Evolutionary conservation across 2,329 filamentous ascomycete genomes (phyloP), one percentile per base, ranked within the genome.

Genomic region (Lachnum nothofagi): DNA sequence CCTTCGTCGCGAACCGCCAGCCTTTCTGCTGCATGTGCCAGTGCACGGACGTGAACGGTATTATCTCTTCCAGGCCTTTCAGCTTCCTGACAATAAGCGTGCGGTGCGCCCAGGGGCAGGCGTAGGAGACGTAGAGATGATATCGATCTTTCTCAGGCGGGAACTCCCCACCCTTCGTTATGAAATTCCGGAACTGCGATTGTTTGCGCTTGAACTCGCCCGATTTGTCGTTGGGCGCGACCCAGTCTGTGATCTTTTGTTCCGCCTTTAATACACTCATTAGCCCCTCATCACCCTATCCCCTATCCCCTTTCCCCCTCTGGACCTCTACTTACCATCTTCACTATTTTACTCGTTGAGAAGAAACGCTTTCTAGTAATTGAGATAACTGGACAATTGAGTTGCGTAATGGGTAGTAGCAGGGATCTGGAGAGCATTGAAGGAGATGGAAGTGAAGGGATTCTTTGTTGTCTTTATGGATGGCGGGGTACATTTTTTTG

Each of bases 201-300:
- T 78, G 76, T 67, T 90, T 87, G 54, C 91, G 85, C 73, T 95
- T 95, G 78, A 95, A 97, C 70, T 96, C 90, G 68, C 91, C 91
- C 16, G 81, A 80, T 65, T 82, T 86, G 72, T 93, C 88, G 60
- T 76, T 76, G 39, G 80, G 84, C 54, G 81, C 76, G 44, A 93
- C 89, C 89, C 89, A 95, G 63, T 91, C 81, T 39, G 89, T 91
- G 66, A 95, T 88, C 47, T 78, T 79, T 49, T 60, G 49, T 45
- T 54, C 54, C 2, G 57, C 20, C 55, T 62, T 23, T 12, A 17
- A 19, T 24, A 35, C 14, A 61, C 34, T 47, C 47, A 42, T 58
- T 50, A 48, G 51, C 41, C n/a, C 38, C 23, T 42, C 9, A 19
- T 20, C 16, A 23, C 20, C 48, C 52, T 37, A 38, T 64, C 64